A percentile compares a stretch with the other conserved stretches of the same genome.
Evolutionary conservation across 2,329 filamentous ascomycete species (phyloP).

Genomic region (Pyrenophora seminiperda): DNA sequence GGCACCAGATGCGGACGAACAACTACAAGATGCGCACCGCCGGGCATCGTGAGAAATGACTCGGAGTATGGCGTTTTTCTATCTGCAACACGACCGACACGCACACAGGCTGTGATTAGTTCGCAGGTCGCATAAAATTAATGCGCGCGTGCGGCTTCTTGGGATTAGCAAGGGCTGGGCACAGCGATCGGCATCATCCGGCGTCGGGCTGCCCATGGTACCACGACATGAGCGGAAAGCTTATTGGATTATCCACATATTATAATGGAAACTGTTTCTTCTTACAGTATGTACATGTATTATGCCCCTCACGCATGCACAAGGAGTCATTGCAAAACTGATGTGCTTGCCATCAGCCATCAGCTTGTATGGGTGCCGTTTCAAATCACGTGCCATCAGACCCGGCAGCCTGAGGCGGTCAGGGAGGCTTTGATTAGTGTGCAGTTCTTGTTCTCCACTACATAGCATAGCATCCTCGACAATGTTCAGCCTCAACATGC

Average conservation of each 20-base stretch:
- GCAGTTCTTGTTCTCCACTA: no score
- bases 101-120: constrained; percentile 1
- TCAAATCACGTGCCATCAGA: no score
- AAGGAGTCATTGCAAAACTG: no score
- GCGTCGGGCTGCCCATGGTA: constrained; percentile 6
- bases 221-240: not conserved
- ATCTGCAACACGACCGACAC: constrained; percentile 19
- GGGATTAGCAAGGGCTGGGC: constrained; percentile 19
- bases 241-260: not conserved
- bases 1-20: constrained; percentile 59
- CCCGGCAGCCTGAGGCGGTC: no score
- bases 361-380: no score
- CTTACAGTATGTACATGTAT: no score
- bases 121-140: constrained; percentile 10
- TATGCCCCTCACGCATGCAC: no score
- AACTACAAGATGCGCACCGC: constrained; percentile 27
- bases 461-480: no score
- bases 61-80: constrained; percentile 34
- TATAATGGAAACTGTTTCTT: not conserved
- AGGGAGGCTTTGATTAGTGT: no score
- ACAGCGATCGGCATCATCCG: constrained; percentile 16
- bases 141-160: constrained; percentile 11
- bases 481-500: no score
- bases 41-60: constrained; percentile 25
- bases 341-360: no score